These are phyloP conservation scores for Neurospora sp. DNA, from an alignment of 495 filamentous ascomycete genomes.

Conservation along the genomic window DNA sequence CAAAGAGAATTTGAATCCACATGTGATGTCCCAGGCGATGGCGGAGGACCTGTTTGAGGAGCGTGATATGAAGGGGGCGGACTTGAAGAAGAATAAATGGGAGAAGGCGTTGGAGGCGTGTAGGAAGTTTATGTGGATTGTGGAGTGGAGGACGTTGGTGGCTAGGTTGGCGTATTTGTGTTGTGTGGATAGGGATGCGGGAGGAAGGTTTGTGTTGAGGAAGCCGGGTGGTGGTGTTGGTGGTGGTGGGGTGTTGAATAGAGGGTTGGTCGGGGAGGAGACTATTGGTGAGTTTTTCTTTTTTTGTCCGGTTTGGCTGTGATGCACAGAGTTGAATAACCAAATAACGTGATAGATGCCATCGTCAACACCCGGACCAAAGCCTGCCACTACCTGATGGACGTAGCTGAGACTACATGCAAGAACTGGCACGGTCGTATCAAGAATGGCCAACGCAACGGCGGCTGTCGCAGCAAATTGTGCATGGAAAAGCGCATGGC, in stretches of 20 bases:
- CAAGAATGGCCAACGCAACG: not conserved
- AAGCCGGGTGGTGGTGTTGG: conserved; percentile 1
- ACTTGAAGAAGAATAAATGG: not conserved
- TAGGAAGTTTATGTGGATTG: conserved; percentile 1
- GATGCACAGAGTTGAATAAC: not conserved
- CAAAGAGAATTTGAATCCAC: not conserved
- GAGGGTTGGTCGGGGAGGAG: not conserved
- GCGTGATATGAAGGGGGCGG: not conserved
- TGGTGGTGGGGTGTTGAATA: not conserved
- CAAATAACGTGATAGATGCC: not conserved
- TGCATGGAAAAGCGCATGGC: not conserved
- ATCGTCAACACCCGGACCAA: conserved; percentile 1
- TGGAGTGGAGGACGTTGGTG: not conserved
- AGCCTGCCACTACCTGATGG: not conserved
- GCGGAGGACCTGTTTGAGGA: not conserved
- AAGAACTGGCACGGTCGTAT: not conserved
- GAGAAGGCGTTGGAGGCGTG: conserved; percentile 3
- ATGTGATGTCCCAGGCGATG: not conserved
- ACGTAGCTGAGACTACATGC: not conserved
- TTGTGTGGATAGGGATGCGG: not conserved
- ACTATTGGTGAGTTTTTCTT: not conserved
- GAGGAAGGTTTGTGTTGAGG: not conserved
- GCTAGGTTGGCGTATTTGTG: conserved; percentile 8
- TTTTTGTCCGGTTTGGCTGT: not conserved
- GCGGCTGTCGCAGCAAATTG: not conserved